A percentile compares a stretch with the other conserved stretches of the same genome.
Conservation (phyloP, 116 monocot genomes). For the Dioscorea cayenensis region DNA sequence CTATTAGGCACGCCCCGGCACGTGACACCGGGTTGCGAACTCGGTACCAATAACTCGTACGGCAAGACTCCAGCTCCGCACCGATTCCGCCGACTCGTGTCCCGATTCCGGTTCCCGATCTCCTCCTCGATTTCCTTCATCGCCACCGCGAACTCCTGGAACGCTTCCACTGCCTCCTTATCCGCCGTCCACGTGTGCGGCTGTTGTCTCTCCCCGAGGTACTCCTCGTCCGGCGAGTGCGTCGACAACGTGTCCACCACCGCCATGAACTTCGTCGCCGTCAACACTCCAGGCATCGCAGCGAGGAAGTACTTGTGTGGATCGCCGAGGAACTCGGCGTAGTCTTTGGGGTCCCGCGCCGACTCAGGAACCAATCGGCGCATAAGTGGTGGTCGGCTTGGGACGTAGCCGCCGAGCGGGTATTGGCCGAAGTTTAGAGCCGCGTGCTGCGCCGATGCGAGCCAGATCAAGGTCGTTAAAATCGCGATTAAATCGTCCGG, state of each 20-base stretch:
- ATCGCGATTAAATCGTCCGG: conserved; percentile 36
- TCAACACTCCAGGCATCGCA: conserved; percentile 55
- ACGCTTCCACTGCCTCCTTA: conserved; percentile 24
- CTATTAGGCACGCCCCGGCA: conserved; percentile 76
- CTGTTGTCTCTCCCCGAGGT: conserved; percentile 43
- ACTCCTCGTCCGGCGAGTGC: conserved; percentile 94
- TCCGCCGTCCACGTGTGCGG: conserved; percentile 46
- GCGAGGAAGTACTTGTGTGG: conserved; percentile 56
- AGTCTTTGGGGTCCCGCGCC: conserved; percentile 30
- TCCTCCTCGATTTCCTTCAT: conserved; percentile 50
- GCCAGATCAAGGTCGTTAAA: conserved; percentile 75
- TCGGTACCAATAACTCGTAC: conserved; percentile 65
- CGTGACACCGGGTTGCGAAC: conserved; percentile 61
- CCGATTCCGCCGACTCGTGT: conserved; percentile 42
- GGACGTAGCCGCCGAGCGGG: conserved; percentile 80
- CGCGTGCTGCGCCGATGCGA: conserved; percentile 78
- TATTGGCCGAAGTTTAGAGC: conserved; percentile 89
- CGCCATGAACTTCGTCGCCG: conserved; percentile 79
- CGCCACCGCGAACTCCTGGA: conserved; percentile 37
- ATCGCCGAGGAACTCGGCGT: conserved; percentile 41
- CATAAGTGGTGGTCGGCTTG: conserved; percentile 69
- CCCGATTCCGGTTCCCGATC: conserved; percentile 45
- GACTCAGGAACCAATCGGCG: conserved; percentile 57
- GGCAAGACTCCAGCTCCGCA: conserved; percentile 77
- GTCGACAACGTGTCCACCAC: conserved; percentile 81